phyloP scores from a whole-genome alignment of 768 basidiomycete species.

The Tulasnella sp. region DNA sequence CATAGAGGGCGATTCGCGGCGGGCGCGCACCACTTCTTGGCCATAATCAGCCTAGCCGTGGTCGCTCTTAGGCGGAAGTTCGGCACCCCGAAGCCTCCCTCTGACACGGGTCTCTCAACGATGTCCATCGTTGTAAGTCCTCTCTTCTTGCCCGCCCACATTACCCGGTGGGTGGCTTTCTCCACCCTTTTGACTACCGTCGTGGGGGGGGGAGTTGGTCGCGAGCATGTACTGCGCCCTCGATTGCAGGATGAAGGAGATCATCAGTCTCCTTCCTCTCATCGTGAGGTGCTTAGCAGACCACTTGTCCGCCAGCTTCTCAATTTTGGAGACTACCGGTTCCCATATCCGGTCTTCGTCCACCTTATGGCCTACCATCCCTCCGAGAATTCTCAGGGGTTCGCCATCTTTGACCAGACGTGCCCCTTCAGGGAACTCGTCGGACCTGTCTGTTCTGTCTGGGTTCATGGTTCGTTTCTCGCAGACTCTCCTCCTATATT shows the following conservation, averaged over 20 bases:
- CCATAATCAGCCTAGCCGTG: neutral
- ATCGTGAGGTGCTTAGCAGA: neutral
- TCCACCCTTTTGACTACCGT: neutral
- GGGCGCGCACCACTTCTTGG: neutral
- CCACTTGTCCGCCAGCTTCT: slow-evolving; percentile 9
- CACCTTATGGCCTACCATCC: slow-evolving; percentile 29
- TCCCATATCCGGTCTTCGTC: slow-evolving; percentile 22
- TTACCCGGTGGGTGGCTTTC: neutral
- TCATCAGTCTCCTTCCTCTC: neutral
- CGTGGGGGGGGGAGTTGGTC: neutral
- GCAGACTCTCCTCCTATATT: slow-evolving; percentile 23
- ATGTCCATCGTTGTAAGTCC: neutral
- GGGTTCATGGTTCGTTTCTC: neutral
- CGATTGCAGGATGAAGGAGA: neutral
- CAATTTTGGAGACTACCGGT: slow-evolving; percentile 24
- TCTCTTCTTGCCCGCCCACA: slow-evolving; percentile 1
- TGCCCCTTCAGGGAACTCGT: too few relatives aligned
- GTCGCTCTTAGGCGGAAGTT: neutral
- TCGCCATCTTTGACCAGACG: slow-evolving; percentile 23
- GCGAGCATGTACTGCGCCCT: slow-evolving; percentile 12
- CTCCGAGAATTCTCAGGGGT: slow-evolving; percentile 28
- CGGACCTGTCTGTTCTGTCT: too few relatives aligned
- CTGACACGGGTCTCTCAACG: neutral
- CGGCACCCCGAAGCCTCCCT: neutral
- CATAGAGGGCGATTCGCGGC: neutral